These are phyloP conservation scores for Paraphoma chrysanthemicola DNA, from an alignment of 2,329 filamentous ascomycete species.

Conservation along the genomic window DNA sequence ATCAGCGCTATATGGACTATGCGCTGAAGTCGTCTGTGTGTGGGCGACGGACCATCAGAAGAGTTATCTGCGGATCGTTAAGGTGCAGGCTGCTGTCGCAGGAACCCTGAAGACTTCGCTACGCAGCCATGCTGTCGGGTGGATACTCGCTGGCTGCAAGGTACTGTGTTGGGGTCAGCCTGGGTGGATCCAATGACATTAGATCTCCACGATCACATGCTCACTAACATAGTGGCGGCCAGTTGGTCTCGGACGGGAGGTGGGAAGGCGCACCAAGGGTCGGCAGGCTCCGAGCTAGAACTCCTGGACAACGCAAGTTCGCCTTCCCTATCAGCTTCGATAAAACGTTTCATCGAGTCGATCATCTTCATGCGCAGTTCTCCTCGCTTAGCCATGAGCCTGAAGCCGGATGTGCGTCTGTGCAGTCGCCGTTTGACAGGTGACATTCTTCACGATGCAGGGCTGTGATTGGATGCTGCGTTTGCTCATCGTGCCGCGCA, in stretches of 20 bases:
- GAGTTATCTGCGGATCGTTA: too few species aligned
- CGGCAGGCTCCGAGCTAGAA: too few species aligned
- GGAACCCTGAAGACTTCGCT: too few species aligned
- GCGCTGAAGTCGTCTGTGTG: too few species aligned
- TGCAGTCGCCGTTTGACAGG: not conserved
- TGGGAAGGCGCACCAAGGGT: too few species aligned
- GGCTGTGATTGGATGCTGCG: not conserved
- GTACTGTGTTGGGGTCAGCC: not conserved
- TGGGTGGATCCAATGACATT: not conserved
- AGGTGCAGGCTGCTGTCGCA: too few species aligned
- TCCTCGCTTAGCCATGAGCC: not conserved
- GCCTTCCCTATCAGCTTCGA: not conserved
- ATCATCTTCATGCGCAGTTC: not conserved
- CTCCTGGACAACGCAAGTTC: too few species aligned
- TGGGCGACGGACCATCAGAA: too few species aligned
- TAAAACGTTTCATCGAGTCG: not conserved
- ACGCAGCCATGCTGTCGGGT: not conserved
- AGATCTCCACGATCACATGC: not conserved
- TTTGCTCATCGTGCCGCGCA: not conserved
- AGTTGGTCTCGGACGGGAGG: too few species aligned
- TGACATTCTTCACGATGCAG: not conserved
- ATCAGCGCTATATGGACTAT: too few species aligned
- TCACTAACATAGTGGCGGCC: not conserved
- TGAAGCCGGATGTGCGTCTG: not conserved
- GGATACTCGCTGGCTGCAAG: not conserved